These are phyloP conservation scores for Didymosphaeria variabile DNA, from an alignment of 2,329 filamentous ascomycete species.

Conservation along the genomic window DNA sequence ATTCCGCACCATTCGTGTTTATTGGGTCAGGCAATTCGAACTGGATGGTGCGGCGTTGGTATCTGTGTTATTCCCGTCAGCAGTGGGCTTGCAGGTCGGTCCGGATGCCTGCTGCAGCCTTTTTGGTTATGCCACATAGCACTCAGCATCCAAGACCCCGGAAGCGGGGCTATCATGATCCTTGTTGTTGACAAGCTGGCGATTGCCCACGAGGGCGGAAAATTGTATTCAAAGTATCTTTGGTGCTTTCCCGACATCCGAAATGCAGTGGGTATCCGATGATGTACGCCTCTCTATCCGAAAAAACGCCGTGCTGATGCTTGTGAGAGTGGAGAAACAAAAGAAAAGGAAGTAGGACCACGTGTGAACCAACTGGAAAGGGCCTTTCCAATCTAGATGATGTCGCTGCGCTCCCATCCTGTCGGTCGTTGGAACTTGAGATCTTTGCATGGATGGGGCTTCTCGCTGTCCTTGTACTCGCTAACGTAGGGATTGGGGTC, in stretches of 20 bases:
- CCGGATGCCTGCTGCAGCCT: background rate
- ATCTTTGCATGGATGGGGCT: constrained; percentile 75
- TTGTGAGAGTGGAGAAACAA: constrained; percentile 19
- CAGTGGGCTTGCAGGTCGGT: background rate
- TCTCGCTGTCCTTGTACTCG: constrained; percentile 75
- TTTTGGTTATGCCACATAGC: constrained; percentile 2
- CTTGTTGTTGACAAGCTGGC: background rate
- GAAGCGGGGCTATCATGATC: constrained; percentile 12
- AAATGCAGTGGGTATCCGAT: constrained; percentile 16
- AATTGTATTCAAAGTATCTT: constrained; percentile 5
- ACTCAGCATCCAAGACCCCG: background rate
- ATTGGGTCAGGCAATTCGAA: background rate
- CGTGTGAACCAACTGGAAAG: constrained; percentile 5
- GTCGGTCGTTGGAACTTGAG: constrained; percentile 70
- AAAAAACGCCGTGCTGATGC: constrained; percentile 18
- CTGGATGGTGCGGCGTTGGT: background rate
- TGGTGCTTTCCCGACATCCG: constrained; percentile 11
- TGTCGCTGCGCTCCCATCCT: constrained; percentile 84
- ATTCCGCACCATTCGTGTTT: background rate
- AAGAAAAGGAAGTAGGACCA: background rate
- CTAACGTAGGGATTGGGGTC: constrained; percentile 95
- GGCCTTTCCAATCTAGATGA: constrained; percentile 33
- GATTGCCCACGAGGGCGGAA: background rate
- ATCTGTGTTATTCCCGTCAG: background rate
- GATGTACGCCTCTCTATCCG: constrained; percentile 2